Conservation (phyloP, 495 filamentous ascomycete species). For the Hypoxylon cercidicola region DNA sequence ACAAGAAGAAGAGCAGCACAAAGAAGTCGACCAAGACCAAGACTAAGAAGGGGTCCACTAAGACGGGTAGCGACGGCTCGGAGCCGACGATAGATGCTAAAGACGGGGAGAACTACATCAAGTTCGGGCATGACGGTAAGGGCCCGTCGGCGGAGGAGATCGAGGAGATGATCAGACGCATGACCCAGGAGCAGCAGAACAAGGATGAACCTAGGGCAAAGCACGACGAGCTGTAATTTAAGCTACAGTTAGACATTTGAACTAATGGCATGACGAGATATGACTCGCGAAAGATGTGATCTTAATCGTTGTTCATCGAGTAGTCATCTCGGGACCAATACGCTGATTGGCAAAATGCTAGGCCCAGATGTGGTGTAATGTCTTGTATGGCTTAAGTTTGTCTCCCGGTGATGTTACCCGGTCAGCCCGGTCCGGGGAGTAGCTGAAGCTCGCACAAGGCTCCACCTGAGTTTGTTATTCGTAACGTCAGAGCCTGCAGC, state of each 20-base stretch:
- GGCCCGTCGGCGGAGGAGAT: slow-evolving; percentile 57
- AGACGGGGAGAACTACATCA: slow-evolving; percentile 40
- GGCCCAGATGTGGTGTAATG: no score
- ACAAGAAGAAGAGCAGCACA: slow-evolving; percentile 64
- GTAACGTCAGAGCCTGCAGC: slow-evolving; percentile 22
- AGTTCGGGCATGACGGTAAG: slow-evolving; percentile 54
- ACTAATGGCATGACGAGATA: slow-evolving; percentile 32
- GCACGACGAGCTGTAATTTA: slow-evolving; percentile 63
- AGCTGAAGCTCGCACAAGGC: slow-evolving; percentile 21
- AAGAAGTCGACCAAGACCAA: slow-evolving; percentile 60
- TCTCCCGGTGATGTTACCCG: background rate
- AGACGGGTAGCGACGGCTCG: slow-evolving; percentile 50
- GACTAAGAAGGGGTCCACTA: slow-evolving; percentile 52
- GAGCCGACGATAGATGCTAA: slow-evolving; percentile 50
- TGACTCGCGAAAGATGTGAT: slow-evolving; percentile 9
- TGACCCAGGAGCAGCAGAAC: slow-evolving; percentile 53
- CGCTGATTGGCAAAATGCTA: no score
- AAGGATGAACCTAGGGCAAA: slow-evolving; percentile 47
- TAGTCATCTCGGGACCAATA: background rate
- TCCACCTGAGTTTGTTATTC: slow-evolving; percentile 22
- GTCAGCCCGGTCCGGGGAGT: background rate
- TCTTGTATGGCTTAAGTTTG: no score
- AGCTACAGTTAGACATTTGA: slow-evolving; percentile 33
- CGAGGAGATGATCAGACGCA: slow-evolving; percentile 60
- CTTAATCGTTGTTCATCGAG: background rate